A percentile compares a stretch with the other conserved stretches of the same genome.
These are phyloP conservation scores for Paramyrothecium sp. DNA, from an alignment of 2,329 filamentous ascomycete species.

Conservation along the genomic window DNA sequence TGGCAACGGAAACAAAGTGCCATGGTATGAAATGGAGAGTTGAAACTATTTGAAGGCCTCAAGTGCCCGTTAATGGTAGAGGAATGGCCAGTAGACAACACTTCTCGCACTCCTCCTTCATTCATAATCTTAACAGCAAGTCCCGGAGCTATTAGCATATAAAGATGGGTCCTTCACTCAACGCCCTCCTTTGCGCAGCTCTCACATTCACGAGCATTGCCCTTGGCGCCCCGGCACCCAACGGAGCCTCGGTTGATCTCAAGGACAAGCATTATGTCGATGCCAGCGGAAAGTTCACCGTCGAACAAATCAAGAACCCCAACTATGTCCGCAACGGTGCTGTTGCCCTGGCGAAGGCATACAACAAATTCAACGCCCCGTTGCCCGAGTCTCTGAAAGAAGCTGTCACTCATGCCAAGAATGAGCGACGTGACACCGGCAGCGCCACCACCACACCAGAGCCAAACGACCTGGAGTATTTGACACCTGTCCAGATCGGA, in stretches of 20 bases:
- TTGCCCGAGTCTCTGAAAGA: not conserved
- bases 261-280: constrained; percentile 15
- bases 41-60: too few species aligned
- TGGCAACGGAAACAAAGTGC: too few species aligned
- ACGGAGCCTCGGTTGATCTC: constrained; percentile 4
- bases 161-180: constrained; percentile 8
- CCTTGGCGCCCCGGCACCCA: not conserved
- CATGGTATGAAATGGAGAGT: too few species aligned
- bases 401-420: not conserved
- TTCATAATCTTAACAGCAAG: not conserved
- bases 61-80: too few species aligned
- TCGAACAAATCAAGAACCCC: constrained; percentile 35
- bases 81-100: not conserved
- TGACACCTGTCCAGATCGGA: not conserved
- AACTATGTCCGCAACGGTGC: constrained; percentile 31
- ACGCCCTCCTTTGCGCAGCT: constrained; percentile 12
- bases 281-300: constrained; percentile 2
- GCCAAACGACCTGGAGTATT: not conserved
- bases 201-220: constrained; percentile 19
- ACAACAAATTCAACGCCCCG: not conserved
- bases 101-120: not conserved
- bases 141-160: not conserved
- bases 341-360: constrained; percentile 19
- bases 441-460: not conserved
- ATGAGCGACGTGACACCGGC: not conserved